phyloP scores from a whole-genome alignment of 2,329 filamentous ascomycete species.

The Penicillium glabrum region DNA sequence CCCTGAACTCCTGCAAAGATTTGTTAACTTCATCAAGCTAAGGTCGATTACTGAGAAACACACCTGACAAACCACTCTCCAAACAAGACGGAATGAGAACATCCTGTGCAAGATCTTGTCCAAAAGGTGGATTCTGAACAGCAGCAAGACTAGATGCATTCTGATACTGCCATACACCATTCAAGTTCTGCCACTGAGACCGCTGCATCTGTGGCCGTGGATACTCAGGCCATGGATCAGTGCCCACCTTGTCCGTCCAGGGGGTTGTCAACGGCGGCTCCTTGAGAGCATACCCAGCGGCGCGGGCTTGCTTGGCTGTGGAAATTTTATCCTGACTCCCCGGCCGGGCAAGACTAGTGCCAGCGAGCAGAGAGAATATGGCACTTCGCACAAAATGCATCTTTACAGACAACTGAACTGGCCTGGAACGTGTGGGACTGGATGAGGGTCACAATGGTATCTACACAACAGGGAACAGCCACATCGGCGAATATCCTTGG shows the following conservation, averaged over 20 bases:
- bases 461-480: neutral
- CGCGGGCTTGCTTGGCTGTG: conserved; percentile 12
- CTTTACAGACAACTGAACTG: neutral
- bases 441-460: neutral
- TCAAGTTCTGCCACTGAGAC: conserved; percentile 51
- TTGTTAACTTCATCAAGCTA: neutral
- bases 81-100: conserved; percentile 56
- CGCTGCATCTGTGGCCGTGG: conserved; percentile 49
- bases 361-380: conserved; percentile 12
- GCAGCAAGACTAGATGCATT: conserved; percentile 41
- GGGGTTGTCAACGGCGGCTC: conserved; percentile 43
- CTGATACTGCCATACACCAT: conserved; percentile 50
- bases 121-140: conserved; percentile 46
- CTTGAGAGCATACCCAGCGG: conserved; percentile 38
- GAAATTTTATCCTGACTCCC: neutral
- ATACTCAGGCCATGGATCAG: conserved; percentile 52
- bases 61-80: conserved; percentile 54
- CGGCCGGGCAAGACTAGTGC: conserved; percentile 11
- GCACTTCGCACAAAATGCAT: conserved; percentile 16
- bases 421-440: neutral
- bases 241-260: conserved; percentile 51
- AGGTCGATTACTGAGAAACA: neutral
- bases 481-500: neutral
- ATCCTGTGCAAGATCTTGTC: conserved; percentile 41
- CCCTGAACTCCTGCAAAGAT: conserved; percentile 38